A percentile compares a stretch with the other conserved stretches of the same genome.
Evolutionary conservation across 306 rosid species (phyloP).

Genomic region (Gastrolobium villosum): DNA sequence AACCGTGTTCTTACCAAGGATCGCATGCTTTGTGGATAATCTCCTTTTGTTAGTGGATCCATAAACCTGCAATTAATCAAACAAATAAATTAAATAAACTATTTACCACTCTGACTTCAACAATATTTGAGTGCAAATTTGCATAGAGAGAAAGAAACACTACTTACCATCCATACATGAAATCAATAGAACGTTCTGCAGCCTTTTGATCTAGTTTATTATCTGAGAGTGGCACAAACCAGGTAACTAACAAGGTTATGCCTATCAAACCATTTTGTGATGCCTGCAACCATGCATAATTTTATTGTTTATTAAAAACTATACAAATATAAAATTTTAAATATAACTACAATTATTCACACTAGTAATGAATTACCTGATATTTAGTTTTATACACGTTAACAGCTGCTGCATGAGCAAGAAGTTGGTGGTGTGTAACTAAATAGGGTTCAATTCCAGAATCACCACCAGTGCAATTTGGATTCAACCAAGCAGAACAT

Average conservation of each 20-base stretch:
- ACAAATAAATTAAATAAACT: background rate
- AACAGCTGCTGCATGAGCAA: constrained; percentile 28
- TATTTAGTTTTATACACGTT: constrained; percentile 54
- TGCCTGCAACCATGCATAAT: constrained; percentile 12
- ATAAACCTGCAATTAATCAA: constrained; percentile 52
- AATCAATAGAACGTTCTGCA: constrained; percentile 56
- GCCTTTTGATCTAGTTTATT: constrained; percentile 47
- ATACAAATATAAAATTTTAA: background rate
- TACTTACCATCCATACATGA: constrained; percentile 59
- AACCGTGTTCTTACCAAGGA: constrained; percentile 54
- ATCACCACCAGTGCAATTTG: background rate
- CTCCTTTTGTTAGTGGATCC: constrained; percentile 66
- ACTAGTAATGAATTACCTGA: constrained; percentile 46
- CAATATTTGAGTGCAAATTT: too few species aligned
- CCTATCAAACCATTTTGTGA: constrained; percentile 69
- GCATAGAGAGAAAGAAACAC: background rate
- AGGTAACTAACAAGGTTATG: constrained; percentile 50
- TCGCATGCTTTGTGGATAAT: constrained; percentile 70
- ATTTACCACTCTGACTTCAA: too few species aligned
- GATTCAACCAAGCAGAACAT: constrained; percentile 1
- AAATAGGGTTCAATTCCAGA: background rate
- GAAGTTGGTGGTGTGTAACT: too few species aligned
- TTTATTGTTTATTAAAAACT: background rate
- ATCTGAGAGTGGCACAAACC: constrained; percentile 58
- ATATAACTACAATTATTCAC: too few species aligned